Evolutionary conservation across 225 moss, liverwort and hornwort genomes (phyloP).

Genomic region (Anthoceros angustus): DNA sequence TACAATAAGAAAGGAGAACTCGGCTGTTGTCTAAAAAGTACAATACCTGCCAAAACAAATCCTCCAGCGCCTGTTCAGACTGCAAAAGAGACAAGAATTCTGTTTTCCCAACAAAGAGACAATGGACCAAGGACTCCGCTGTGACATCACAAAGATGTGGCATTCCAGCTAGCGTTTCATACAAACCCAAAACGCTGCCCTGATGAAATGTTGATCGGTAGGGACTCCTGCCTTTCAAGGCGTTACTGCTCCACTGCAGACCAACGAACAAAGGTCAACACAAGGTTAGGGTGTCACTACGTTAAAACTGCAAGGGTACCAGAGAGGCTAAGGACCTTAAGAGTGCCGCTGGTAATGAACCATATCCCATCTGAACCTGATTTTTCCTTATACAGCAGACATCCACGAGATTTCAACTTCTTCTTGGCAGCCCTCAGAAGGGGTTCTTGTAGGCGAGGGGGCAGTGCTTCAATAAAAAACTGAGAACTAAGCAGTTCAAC

Average conservation of each 20-base stretch:
- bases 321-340: constrained; percentile 35
- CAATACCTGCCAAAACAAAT: constrained; percentile 88
- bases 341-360: constrained; percentile 78
- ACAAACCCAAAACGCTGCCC: constrained; percentile 78
- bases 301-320: neutral
- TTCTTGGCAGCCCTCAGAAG: constrained; percentile 42
- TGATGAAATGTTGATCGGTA: constrained; percentile 63
- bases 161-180: constrained; percentile 77
- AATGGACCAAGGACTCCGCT: constrained; percentile 68
- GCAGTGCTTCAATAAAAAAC: constrained; percentile 76
- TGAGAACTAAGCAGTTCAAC: constrained; percentile 39
- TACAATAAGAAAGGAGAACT: neutral
- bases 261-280: neutral
- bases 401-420: constrained; percentile 37
- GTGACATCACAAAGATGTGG: constrained; percentile 46
- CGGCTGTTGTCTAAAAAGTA: neutral
- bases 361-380: constrained; percentile 50
- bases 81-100: constrained; percentile 25
- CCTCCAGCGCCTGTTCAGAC: constrained; percentile 40
- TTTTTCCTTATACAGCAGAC: constrained; percentile 37
- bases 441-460: constrained; percentile 20
- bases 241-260: constrained; percentile 55
- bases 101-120: constrained; percentile 59
- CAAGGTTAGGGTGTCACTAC: neutral
- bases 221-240: constrained; percentile 25